These are phyloP conservation scores for Yueomyces sinensis DNA, from an alignment of 805 yeast genomes.

Conservation along the genomic window DNA sequence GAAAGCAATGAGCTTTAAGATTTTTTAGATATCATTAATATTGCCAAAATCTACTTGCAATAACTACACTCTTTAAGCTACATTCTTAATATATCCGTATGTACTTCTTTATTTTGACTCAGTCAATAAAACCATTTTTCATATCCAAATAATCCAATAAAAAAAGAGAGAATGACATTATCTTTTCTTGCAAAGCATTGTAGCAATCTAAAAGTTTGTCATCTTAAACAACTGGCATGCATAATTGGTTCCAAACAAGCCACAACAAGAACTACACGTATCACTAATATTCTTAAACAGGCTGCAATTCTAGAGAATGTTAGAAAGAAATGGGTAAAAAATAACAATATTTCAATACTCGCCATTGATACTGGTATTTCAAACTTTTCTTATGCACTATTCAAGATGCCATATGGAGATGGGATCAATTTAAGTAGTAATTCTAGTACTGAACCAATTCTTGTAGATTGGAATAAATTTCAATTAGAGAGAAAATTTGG, in stretches of 20 bases:
- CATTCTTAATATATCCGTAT: too few relatives aligned
- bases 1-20: too few relatives aligned
- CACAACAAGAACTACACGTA: constrained; percentile 7
- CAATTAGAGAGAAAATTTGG: constrained; percentile 13
- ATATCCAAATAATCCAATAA: too few relatives aligned
- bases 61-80: too few relatives aligned
- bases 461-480: constrained; percentile 26
- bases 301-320: constrained; percentile 5
- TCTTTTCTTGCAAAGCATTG: too few relatives aligned
- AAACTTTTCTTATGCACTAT: constrained; percentile 23
- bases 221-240: constrained; percentile 11
- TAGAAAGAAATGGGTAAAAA: constrained; percentile 1
- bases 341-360: constrained; percentile 12
- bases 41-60: too few relatives aligned
- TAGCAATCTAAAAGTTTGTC: too few relatives aligned
- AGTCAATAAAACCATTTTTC: too few relatives aligned
- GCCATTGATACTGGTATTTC: constrained; percentile 28
- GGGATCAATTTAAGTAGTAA: constrained; percentile 7
- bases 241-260: constrained; percentile 13
- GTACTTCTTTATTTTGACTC: too few relatives aligned
- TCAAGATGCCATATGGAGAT: constrained; percentile 11
- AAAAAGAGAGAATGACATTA: too few relatives aligned
- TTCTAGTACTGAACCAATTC: constrained; percentile 8
- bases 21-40: too few relatives aligned
- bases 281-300: constrained; percentile 8